Base-by-base conservation (phyloP, 345 rosid genomes). In the Nasturtium officinale region DNA sequence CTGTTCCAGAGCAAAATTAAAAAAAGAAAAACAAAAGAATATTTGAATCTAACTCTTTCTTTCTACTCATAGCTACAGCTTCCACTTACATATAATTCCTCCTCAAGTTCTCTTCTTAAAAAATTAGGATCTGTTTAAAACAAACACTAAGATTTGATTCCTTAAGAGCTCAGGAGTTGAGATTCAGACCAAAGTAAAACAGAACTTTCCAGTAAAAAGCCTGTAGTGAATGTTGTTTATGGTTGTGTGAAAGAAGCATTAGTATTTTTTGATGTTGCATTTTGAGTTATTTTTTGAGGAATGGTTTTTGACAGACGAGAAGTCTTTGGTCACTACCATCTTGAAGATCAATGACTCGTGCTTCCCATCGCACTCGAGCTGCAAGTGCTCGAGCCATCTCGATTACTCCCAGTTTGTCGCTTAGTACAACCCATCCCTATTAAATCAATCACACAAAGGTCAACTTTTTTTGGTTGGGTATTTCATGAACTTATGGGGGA, bases 291-390 rank as follows among this genome's bases (percentile, higher is more conserved):
- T 90, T 95, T 75, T 70, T 89, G 75, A 90, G 72, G 65, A 92
- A 92, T 15, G 90, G 99, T 74, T 92, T 92, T 77, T 92, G 96
- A 82, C 98, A 92, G 78, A 95, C 97, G 40, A 95, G 98, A 61
- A 92, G 87, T 52, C 98, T 85, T 79, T 95, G 92, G 78, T 95
- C 98, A 56, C 91, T 89, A 67, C 98, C 99, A 70, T 90, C 94
- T 76, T 95, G 97, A 70, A 89, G 86, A 84, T 89, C 97, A 13
- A 92, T 90, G 77, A 92, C 92, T 73, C 99, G 83, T 75, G 98
- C 98, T 87, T 95, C 98, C 99, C 98, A 95, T n/a, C 89, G 87
- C 15, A 92, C 81, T 71, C 89, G 87, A 21, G 94, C 80, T 45
- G 89, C 90, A 61, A 92, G 84, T 71, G 79, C 72, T 5, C 98